Evolutionary conservation across 2,329 filamentous ascomycete genomes (phyloP), one percentile per base, ranked within the genome.

Genomic region (Apiospora koreana): DNA sequence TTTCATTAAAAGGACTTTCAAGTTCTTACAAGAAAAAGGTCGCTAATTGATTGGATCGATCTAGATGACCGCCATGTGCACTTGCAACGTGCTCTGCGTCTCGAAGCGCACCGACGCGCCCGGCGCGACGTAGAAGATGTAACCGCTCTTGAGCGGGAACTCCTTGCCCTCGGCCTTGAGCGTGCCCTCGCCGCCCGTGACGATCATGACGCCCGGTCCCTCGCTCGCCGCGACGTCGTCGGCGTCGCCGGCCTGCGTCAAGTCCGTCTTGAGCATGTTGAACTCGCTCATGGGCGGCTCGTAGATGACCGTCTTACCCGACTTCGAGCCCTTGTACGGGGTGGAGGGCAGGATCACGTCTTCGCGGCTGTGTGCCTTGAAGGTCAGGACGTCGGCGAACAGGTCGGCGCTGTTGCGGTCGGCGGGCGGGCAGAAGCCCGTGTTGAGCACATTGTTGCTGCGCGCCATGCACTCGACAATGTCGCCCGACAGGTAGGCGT

Each of bases 391-490:
- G 3, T 86, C 82, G 28, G 84, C 84, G 79, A 94, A 94, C 38
- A 90, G 78, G 23, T 93, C 89, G 31, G 90, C 83, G 58, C 84
- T 88, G 76, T 93, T 87, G 16, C 91, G 85, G 65, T 93, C 89
- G 0, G 88, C 87, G 1, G 84, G 84, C 0, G 92, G 91, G 74
- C 91, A 94, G 83, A 95, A 93, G 0, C 92, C 92, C 0, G 88
- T 89, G 79, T 93, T 93, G 67, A 94, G 83, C 1, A 94, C 92
- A 70, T 94, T 93, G 82, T 94, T 91, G 25, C 86, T 90, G 9
- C 91, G 86, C 1, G 92, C 92, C 92, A 94, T 94, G 80, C 92
- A 94, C 79, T 94, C 92, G 74, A 94, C 89, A 68, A 94, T 93
- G 77, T 94, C 89, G 3, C 92, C 92, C 4, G 86, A 86, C 0